Percentiles rank a stretch among this genome's conserved stretches.
Evolutionary conservation across 2,329 filamentous ascomycete genomes (phyloP).

Genomic region (Thermothelomyces thermophilus): DNA sequence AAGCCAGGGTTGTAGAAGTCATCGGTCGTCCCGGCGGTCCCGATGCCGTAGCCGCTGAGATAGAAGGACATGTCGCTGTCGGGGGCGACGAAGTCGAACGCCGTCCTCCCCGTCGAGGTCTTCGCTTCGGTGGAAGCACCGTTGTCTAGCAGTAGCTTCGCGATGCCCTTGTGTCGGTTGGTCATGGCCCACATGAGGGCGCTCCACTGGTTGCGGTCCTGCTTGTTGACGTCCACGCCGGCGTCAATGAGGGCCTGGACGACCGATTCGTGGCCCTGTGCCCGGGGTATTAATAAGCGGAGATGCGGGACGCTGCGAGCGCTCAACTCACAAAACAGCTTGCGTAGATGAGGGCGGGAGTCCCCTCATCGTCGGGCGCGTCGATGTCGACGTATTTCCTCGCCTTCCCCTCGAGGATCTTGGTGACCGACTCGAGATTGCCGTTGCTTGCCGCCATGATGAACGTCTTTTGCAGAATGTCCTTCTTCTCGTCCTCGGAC

Average conservation of each 20-base stretch:
- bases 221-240: slow-evolving; percentile 82
- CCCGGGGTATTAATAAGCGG: slow-evolving; percentile 18
- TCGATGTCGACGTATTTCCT: slow-evolving; percentile 77
- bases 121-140: slow-evolving; percentile 94
- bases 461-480: slow-evolving; percentile 76
- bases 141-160: slow-evolving; percentile 84
- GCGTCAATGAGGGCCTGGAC: slow-evolving; percentile 78
- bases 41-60: slow-evolving; percentile 85
- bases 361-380: slow-evolving; percentile 85
- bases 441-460: slow-evolving; percentile 97
- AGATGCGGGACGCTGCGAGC: neutral
- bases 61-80: slow-evolving; percentile 97
- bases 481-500: slow-evolving; percentile 67
- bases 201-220: slow-evolving; percentile 96
- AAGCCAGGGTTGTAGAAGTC: slow-evolving; percentile 94
- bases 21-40: slow-evolving; percentile 69
- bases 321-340: slow-evolving; percentile 76
- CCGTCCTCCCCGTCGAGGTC: slow-evolving; percentile 86
- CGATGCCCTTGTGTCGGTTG: slow-evolving; percentile 92
- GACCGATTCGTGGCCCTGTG: slow-evolving; percentile 77
- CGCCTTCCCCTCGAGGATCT: slow-evolving; percentile 67
- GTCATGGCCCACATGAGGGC: slow-evolving; percentile 99
- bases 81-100: slow-evolving; percentile 90
- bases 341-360: slow-evolving; percentile 92
- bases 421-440: slow-evolving; percentile 72